phyloP scores from a whole-genome alignment of 2,329 filamentous ascomycete species.

The Colletotrichum phormii region DNA sequence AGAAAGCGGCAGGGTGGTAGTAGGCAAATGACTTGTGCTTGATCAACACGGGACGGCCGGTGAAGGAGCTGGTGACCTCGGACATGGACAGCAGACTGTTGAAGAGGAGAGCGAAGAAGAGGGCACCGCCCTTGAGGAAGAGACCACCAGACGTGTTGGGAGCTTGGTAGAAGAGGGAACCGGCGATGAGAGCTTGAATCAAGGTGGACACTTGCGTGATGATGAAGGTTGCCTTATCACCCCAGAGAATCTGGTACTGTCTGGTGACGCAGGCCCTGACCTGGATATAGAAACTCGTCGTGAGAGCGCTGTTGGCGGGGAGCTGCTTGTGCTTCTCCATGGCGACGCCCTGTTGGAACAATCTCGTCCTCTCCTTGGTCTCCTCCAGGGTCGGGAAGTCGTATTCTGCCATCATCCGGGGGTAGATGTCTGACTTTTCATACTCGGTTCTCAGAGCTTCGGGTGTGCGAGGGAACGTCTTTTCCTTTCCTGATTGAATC shows the following conservation, averaged over 20 bases:
- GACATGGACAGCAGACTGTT: slow-evolving; percentile 73
- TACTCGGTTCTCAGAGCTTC: slow-evolving; percentile 60
- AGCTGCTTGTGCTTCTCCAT: slow-evolving; percentile 67
- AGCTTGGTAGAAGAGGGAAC: slow-evolving; percentile 76
- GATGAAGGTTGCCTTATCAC: slow-evolving; percentile 72
- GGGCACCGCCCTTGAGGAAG: slow-evolving; percentile 72
- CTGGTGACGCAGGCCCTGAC: slow-evolving; percentile 66
- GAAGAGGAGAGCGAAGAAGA: slow-evolving; percentile 74
- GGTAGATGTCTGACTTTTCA: slow-evolving; percentile 61
- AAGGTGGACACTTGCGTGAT: slow-evolving; percentile 71
- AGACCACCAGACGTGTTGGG: slow-evolving; percentile 67
- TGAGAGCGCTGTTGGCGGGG: slow-evolving; percentile 65
- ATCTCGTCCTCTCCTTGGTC: slow-evolving; percentile 60
- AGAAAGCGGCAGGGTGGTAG: slow-evolving; percentile 68
- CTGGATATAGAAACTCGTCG: slow-evolving; percentile 65
- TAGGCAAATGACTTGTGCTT: slow-evolving; percentile 70
- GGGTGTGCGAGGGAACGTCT: slow-evolving; percentile 58
- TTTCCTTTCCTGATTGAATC: slow-evolving; percentile 58
- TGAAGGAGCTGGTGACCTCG: slow-evolving; percentile 74
- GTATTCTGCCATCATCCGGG: slow-evolving; percentile 66
- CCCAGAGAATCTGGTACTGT: slow-evolving; percentile 74
- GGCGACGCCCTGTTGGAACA: slow-evolving; percentile 65
- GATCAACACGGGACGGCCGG: slow-evolving; percentile 67
- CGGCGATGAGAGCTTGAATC: slow-evolving; percentile 70
- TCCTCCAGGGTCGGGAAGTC: slow-evolving; percentile 63